Percentiles rank a stretch among this genome's conserved stretches.
phyloP scores from a whole-genome alignment of 352 stramenopile genomes.

The Poterioochromonas sp. region DNA sequence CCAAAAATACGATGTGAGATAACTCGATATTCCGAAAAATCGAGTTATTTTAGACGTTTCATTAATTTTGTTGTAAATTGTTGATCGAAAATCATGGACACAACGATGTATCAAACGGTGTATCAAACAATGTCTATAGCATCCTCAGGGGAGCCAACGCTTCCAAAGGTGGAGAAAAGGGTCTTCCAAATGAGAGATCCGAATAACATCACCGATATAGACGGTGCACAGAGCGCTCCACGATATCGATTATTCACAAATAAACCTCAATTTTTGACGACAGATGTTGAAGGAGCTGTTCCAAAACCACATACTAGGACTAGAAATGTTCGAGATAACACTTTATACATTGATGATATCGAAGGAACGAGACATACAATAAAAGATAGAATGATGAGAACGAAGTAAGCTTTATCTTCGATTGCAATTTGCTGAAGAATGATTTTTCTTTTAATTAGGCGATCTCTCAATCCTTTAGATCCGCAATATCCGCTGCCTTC shows the following conservation, averaged over 20 bases:
- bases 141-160: background rate
- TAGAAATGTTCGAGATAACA: conserved; percentile 36
- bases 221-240: background rate
- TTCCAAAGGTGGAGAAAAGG: background rate
- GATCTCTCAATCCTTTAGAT: conserved; percentile 47
- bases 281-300: background rate
- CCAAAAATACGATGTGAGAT: too few species aligned
- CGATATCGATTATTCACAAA: background rate
- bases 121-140: conserved; percentile 23
- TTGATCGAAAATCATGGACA: too few species aligned
- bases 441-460: too few species aligned
- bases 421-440: too few species aligned
- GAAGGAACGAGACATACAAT: conserved; percentile 42
- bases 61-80: too few species aligned
- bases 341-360: conserved; percentile 47
- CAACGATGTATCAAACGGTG: too few species aligned
- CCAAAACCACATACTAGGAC: background rate
- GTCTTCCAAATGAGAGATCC: background rate
- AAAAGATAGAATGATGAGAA: conserved; percentile 34
- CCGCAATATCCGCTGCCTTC: conserved; percentile 49
- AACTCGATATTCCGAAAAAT: too few species aligned
- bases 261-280: background rate
- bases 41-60: too few species aligned
- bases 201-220: conserved; percentile 1
- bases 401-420: too few species aligned